Conservation (phyloP, 2,329 filamentous ascomycete genomes). For the Xylariaceae sp. region DNA sequence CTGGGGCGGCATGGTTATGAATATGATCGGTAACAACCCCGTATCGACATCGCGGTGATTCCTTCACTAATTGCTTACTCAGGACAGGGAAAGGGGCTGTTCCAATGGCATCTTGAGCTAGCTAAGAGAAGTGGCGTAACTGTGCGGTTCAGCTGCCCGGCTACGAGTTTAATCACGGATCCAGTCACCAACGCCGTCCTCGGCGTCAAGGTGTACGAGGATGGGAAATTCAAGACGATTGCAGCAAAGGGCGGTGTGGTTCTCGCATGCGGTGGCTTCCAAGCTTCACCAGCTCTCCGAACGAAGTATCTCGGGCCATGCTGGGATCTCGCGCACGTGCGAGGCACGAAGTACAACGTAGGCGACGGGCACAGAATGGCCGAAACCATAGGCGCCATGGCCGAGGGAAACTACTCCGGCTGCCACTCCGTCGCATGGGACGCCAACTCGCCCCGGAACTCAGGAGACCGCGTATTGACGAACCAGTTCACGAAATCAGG, state of each 20-base stretch:
- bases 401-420: conserved; percentile 57
- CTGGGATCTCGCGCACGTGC: conserved; percentile 60
- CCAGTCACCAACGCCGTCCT: conserved; percentile 18
- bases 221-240: conserved; percentile 15
- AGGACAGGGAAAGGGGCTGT: conserved; percentile 26
- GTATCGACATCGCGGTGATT: too few species aligned
- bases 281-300: conserved; percentile 55
- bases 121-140: conserved; percentile 18
- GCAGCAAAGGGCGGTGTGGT: conserved; percentile 40
- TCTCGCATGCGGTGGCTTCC: conserved; percentile 60
- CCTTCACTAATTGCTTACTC: not conserved
- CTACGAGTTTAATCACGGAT: conserved; percentile 19
- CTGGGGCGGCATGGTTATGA: conserved; percentile 61
- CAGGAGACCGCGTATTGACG: conserved; percentile 54
- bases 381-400: conserved; percentile 48
- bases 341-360: conserved; percentile 62
- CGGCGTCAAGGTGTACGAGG: conserved; percentile 19
- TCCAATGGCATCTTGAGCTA: conserved; percentile 24
- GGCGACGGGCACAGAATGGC: conserved; percentile 55
- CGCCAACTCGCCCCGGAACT: conserved; percentile 51
- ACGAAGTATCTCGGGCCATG: conserved; percentile 50
- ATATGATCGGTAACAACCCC: conserved; percentile 15
- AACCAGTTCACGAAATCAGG: conserved; percentile 68
- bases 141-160: conserved; percentile 19
- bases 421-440: conserved; percentile 66